A percentile compares a stretch with the other conserved stretches of the same genome.
Conservation (phyloP, 352 stramenopile species). For the Phytophthora europaea region DNA sequence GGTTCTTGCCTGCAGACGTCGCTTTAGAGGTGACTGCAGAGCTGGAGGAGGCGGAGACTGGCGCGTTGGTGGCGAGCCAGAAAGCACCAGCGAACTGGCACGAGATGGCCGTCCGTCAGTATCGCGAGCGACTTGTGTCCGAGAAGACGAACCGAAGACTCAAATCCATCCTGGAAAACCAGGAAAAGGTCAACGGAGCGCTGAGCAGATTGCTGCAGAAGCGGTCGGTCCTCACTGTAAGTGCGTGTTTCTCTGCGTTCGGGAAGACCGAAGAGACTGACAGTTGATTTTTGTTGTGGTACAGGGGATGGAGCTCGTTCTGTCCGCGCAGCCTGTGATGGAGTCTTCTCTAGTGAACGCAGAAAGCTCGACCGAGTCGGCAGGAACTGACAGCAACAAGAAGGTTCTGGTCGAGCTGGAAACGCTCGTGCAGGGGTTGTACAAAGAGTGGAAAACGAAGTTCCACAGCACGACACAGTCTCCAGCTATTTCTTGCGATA, state of each 20-base stretch:
- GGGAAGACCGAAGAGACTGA: neutral
- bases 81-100: conserved; percentile 22
- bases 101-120: conserved; percentile 30
- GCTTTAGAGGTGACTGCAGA: conserved; percentile 11
- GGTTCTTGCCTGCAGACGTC: conserved; percentile 15
- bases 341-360: neutral
- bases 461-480: neutral
- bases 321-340: neutral
- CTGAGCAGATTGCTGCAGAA: conserved; percentile 28
- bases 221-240: conserved; percentile 30
- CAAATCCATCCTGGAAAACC: conserved; percentile 33
- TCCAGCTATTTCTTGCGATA: conserved; percentile 30
- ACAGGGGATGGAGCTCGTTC: conserved; percentile 35
- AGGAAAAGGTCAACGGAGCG: conserved; percentile 31
- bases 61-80: neutral
- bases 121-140: conserved; percentile 31
- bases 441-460: conserved; percentile 7
- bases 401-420: conserved; percentile 20
- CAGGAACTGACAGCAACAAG: neutral
- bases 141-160: conserved; percentile 44
- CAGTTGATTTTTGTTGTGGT: neutral
- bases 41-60: neutral
- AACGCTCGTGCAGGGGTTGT: conserved; percentile 16
- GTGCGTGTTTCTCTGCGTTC: neutral
- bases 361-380: neutral